phyloP scores from a whole-genome alignment of 768 basidiomycete species.

The Lactifluus pinguis region DNA sequence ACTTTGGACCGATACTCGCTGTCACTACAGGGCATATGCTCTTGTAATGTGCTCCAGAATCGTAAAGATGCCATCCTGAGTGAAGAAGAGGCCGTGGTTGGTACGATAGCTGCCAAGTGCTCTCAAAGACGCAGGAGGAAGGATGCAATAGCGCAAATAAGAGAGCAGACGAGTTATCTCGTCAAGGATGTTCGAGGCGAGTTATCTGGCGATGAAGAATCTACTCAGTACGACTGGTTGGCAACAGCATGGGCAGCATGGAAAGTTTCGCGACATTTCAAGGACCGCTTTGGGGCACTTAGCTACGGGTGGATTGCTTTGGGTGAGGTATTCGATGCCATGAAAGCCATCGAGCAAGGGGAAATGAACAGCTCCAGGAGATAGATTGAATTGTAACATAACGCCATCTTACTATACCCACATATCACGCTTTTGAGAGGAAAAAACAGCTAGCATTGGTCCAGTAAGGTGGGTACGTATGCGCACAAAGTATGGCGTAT shows the following conservation, averaged over 20 bases:
- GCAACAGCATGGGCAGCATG: slow-evolving; percentile 48
- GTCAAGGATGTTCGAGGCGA: slow-evolving; percentile 42
- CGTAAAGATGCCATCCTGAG: slow-evolving; percentile 34
- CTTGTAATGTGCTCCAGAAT: slow-evolving; percentile 35
- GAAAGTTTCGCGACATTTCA: slow-evolving; percentile 32
- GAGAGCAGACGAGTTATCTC: slow-evolving; percentile 46
- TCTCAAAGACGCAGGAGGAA: slow-evolving; percentile 46
- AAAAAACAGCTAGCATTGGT: neutral
- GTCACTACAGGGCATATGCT: slow-evolving; percentile 41
- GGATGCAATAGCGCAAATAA: slow-evolving; percentile 44
- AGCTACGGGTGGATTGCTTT: slow-evolving; percentile 57
- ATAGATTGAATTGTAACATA: neutral
- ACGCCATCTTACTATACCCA: neutral
- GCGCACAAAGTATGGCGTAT: neutral
- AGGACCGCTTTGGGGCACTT: slow-evolving; percentile 43
- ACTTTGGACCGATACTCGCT: slow-evolving; percentile 33
- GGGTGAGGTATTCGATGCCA: slow-evolving; percentile 45
- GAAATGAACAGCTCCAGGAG: slow-evolving; percentile 17
- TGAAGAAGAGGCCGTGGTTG: slow-evolving; percentile 57
- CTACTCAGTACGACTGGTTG: slow-evolving; percentile 33
- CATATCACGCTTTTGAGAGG: neutral
- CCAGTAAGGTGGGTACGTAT: neutral
- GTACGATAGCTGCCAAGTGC: slow-evolving; percentile 56
- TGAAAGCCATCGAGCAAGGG: slow-evolving; percentile 37
- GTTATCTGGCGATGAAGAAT: slow-evolving; percentile 41